Conservation (phyloP, 1,284 basidiomycete genomes). For the Ustilago curta region DNA sequence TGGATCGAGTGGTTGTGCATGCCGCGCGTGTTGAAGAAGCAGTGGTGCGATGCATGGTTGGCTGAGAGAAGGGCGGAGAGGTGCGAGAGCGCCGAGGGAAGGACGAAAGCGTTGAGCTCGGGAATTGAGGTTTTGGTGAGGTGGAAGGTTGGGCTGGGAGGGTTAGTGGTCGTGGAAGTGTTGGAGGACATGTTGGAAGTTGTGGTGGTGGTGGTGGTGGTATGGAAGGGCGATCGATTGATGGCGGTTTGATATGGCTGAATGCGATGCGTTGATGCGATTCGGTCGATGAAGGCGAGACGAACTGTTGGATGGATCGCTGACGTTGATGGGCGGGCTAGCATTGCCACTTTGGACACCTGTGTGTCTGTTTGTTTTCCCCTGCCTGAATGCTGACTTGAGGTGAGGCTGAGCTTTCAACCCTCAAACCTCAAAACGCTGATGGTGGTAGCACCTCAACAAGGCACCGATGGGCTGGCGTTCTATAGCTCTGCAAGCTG, state of each 20-base stretch:
- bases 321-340: background rate
- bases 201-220: background rate
- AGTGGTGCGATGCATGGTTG: conserved; percentile 44
- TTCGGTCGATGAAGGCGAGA: background rate
- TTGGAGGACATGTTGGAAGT: background rate
- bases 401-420: too few species aligned
- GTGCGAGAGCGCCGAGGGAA: background rate
- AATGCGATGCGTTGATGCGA: background rate
- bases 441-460: too few species aligned
- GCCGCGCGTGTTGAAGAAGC: conserved; percentile 52
- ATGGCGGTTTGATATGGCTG: background rate
- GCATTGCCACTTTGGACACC: conserved; percentile 3
- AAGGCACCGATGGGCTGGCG: too few species aligned
- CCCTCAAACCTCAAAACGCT: background rate
- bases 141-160: background rate
- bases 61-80: conserved; percentile 15
- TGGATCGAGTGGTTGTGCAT: conserved; percentile 56
- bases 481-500: too few species aligned
- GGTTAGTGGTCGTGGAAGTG: background rate
- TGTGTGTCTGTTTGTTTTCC: too few species aligned
- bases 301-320: background rate
- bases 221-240: too few species aligned
- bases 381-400: too few species aligned
- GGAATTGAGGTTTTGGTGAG: conserved; percentile 7
- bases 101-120: conserved; percentile 7